Evolutionary conservation across 176 grass and related monocot genomes (phyloP).

Genomic region (maize (Zea mays)): DNA sequence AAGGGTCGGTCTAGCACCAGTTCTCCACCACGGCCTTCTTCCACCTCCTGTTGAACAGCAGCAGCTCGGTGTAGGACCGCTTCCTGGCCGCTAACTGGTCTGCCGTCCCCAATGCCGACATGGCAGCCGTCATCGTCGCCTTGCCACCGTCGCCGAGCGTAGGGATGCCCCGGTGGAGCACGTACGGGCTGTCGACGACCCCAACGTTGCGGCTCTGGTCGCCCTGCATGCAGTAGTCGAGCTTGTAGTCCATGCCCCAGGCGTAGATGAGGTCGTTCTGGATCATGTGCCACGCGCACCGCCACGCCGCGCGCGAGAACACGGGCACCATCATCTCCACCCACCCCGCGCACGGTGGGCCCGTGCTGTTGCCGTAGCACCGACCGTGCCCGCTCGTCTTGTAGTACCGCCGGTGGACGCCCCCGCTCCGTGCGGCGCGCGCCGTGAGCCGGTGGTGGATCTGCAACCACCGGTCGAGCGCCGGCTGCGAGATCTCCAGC

Average conservation of each 20-base stretch:
- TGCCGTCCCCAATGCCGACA: conserved; percentile 26
- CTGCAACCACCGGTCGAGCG: no score
- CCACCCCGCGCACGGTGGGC: no score
- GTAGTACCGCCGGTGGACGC: no score
- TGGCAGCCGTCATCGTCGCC: conserved; percentile 16
- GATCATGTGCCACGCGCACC: no score
- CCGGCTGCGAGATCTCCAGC: no score
- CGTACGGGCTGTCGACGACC: conserved; percentile 77
- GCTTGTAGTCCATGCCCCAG: conserved; percentile 86
- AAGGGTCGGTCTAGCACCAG: no score
- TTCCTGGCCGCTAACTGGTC: conserved; percentile 57
- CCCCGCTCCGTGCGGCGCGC: no score
- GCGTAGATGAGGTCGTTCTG: conserved; percentile 94
- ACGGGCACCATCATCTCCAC: no score
- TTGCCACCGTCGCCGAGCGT: conserved; percentile 60
- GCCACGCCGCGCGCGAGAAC: no score
- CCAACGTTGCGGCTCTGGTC: conserved; percentile 63
- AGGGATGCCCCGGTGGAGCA: conserved; percentile 73
- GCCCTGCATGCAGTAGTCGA: conserved; percentile 80
- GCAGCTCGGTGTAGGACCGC: conserved; percentile 64
- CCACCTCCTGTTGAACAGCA: conserved; percentile 73
- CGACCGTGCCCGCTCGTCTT: no score
- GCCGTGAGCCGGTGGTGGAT: no score
- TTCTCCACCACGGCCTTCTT: conserved; percentile 54
- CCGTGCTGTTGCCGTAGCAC: no score